phyloP scores from a whole-genome alignment of 495 filamentous ascomycete species.

The Hyphodiscus hymeniophilus region DNA sequence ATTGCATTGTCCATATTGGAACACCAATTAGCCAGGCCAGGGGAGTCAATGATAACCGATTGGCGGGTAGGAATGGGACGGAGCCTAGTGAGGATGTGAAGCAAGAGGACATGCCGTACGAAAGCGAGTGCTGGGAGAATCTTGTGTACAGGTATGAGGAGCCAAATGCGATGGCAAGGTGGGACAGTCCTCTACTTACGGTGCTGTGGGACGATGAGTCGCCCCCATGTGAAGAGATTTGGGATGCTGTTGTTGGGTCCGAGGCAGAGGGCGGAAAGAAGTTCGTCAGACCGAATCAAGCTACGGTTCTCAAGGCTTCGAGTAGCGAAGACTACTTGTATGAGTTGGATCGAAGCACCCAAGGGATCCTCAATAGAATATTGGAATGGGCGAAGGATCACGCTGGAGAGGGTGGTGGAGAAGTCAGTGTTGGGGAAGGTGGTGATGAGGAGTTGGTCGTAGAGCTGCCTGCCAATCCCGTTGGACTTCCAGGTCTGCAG shows the following conservation, averaged over 20 bases:
- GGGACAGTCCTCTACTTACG: conserved; percentile 93
- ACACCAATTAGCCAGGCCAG: conserved; percentile 61
- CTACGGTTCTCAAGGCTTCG: conserved; percentile 59
- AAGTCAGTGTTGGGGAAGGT: conserved; percentile 21
- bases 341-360: conserved; percentile 74
- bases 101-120: conserved; percentile 49
- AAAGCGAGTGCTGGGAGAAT: conserved; percentile 71
- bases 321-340: conserved; percentile 74
- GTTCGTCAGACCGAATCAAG: conserved; percentile 65
- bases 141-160: conserved; percentile 94
- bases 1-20: conserved; percentile 81
- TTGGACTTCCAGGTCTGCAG: conserved; percentile 72
- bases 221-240: conserved; percentile 61
- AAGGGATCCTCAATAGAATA: conserved; percentile 70
- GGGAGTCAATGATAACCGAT: conserved; percentile 45
- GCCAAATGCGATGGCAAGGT: conserved; percentile 87
- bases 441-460: conserved; percentile 31
- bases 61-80: conserved; percentile 15
- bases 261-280: conserved; percentile 33
- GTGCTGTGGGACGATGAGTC: conserved; percentile 68
- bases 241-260: conserved; percentile 64
- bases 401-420: conserved; percentile 44
- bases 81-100: conserved; percentile 13
- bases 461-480: conserved; percentile 49
- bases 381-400: conserved; percentile 63